Base-by-base conservation (phyloP, 768 basidiomycete species). In the Boletus bicolor region DNA sequence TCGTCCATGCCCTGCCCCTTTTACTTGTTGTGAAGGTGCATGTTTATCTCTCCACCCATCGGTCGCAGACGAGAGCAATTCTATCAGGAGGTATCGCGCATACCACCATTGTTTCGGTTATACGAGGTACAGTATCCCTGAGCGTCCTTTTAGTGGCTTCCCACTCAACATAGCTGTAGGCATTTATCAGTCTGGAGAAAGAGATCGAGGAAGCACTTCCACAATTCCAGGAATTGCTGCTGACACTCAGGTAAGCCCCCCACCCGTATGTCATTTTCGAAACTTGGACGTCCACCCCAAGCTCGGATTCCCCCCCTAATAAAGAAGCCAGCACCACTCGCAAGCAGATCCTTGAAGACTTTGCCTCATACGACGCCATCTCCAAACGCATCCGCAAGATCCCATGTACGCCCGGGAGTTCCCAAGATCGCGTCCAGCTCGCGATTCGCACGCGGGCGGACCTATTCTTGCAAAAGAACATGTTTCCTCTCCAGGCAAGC, bases 121-220 rank as follows among this genome's bases (percentile, higher is more conserved):
- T 89, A 97, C 68, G 82, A 86, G 63, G 90, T 87, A 65, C 34
- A 71, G 59, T 3, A 10, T 42, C n/a, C 26, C 10, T 32, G 15
- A 42, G 24, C n/a, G 9, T n/a, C 5, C 43, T 45, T 51, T 24
- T 3, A 1, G 19, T 12, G 11, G 15, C 2, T 8, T 12, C 19
- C 44, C 34, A 11, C 19, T 48, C 50, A 51, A 30, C 48, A 46
- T 42, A 41, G 10, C 30, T 41, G 7, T 70, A 93, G 81, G 81
- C 82, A 1, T 84, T 98, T 56, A 73, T 91, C 37, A 69, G 65
- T 38, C 73, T 97, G 8, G 94, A 99, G 74, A 80, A 82, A 51
- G 94, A 98, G 61, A 94, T 98, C n/a, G 90, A 93, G 67, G 88
- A 87, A 34, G 74, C 83, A 2, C 78, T 98, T 5, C 93, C 93